Evolutionary conservation across 345 rosid genomes (phyloP), one percentile per base, ranked within the genome.

Genomic region (Brassica incana): DNA sequence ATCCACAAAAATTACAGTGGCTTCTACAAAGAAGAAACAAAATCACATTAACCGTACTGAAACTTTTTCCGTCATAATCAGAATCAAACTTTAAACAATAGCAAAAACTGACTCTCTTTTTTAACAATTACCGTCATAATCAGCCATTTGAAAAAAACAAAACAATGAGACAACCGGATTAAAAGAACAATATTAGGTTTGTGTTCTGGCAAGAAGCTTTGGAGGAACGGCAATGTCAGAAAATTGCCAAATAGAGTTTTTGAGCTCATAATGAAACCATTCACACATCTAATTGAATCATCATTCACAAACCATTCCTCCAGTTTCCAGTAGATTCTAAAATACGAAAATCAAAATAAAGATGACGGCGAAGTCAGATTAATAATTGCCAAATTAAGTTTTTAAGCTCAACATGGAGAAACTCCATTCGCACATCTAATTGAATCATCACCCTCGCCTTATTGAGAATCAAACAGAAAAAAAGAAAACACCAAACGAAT

Each of bases 281-380:
- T 91, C 86, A 81, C 83, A 67, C 90, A 89, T 88, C 89, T 89
- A 89, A 89, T 91, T 82, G 84, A 84, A 72, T 88, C 92, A 76
- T 89, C 90, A 86, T 70, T 3, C 87, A 76, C n/a, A 27, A 56
- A 6, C 74, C 76, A 81, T 71, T 71, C 60, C 70, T 72, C 76
- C 67, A 62, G 7, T 6, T 43, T 36, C 30, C 30, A 66, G 36
- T 7, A 16, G 8, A 35, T 15, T 3, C 3, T 8, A 16, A 33
- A 33, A 63, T 1, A 0, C 1, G 35, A 8, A 43, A 32, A 11
- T 6, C 8, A 14, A 11, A 29, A 12, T 7, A 18, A 29, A 35
- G 11, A 7, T 52, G 70, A 76, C 77, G 77, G 75, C 75, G 27
- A 54, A 73, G 85, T 85, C 87, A 83, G 87, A 82, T 70, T 45